Evolutionary conservation across 148 eudicot species (phyloP), one percentile per base, ranked within the genome.

Genomic region (Pharnaceum exiguum): DNA sequence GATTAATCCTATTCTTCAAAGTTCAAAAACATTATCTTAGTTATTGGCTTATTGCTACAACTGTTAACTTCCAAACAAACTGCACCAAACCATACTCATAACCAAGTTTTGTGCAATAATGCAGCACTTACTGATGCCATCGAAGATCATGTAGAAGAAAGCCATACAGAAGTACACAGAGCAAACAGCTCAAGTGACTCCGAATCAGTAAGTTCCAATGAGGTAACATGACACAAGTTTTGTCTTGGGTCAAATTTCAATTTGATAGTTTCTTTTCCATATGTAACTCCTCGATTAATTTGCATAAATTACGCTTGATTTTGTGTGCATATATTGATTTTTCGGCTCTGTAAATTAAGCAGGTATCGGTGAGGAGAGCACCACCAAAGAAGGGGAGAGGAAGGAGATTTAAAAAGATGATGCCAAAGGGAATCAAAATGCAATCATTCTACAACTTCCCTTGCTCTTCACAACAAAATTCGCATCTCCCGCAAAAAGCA

Each of bases 391-490:
- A 75, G 46, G 51, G 23, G 7, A 58, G 57, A 42, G 52, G 59
- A 35, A 55, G 40, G 26, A 60, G 36, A 28, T 67, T 71, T 22
- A 78, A 54, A 57, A 62, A 54, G 69, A 42, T 51, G 7, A 60
- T 64, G 18, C 71, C 74, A 28, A 64, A 39, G 24, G 71, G 73
- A 59, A 71, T 76, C 11, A 78, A 75, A 35, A 68, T 73, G 65
- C 58, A 45, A 10, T 56, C 67, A 4, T 67, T 62, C 28, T 71
- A 55, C 38, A 24, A 21, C 13, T 68, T 64, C 3, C 46, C 71
- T 44, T 57, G 65, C 35, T 60, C 39, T 23, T 45, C 69, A 12
- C 51, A n/a, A n/a, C n/a, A 57, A 4, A 61, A 70, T 16, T 5
- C 62, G n/a, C 63, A 57, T 46, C 49, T 56, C 58, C 28, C 55